A percentile compares a stretch with the other conserved stretches of the same genome.
Conservation (phyloP, 805 yeast genomes). For the Starmerella gropengiesseri region DNA sequence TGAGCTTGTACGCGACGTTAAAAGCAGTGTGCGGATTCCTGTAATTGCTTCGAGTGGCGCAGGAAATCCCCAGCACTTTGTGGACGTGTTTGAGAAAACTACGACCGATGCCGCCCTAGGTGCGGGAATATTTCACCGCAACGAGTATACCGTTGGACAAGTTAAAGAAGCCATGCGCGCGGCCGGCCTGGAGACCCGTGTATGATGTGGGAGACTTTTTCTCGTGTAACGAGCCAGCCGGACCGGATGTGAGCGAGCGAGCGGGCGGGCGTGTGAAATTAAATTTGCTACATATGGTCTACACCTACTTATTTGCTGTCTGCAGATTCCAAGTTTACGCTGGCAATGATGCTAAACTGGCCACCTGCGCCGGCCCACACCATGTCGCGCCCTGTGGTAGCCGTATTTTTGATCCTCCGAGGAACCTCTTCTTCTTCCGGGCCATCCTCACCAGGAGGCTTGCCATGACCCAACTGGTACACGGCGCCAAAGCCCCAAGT, state of each 20-base stretch:
- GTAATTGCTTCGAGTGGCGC: conserved; percentile 98
- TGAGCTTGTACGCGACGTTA: conserved; percentile 71
- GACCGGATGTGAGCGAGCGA: too few relatives aligned
- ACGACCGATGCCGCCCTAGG: conserved; percentile 94
- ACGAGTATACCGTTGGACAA: conserved; percentile 75
- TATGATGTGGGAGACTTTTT: conserved; percentile 37
- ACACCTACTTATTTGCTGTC: background rate
- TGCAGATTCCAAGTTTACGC: conserved; percentile 28
- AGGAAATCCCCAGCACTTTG: conserved; percentile 83
- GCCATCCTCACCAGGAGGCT: conserved; percentile 69
- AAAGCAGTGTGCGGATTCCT: conserved; percentile 68
- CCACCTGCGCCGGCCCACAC: conserved; percentile 84
- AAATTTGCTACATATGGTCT: too few relatives aligned
- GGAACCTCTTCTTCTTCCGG: conserved; percentile 82
- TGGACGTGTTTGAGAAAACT: conserved; percentile 73
- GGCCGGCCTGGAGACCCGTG: conserved; percentile 37
- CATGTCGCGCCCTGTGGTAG: conserved; percentile 71
- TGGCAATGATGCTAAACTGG: conserved; percentile 86
- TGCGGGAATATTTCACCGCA: conserved; percentile 97
- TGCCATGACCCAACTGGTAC: conserved; percentile 88
- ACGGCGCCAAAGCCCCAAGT: conserved; percentile 99
- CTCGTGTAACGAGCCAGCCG: background rate
- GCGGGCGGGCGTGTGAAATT: too few relatives aligned
- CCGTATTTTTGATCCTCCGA: conserved; percentile 84
- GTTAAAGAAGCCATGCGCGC: conserved; percentile 60